Evolutionary conservation across 345 rosid species (phyloP).

Genomic region (Abelmoschus esculentus): DNA sequence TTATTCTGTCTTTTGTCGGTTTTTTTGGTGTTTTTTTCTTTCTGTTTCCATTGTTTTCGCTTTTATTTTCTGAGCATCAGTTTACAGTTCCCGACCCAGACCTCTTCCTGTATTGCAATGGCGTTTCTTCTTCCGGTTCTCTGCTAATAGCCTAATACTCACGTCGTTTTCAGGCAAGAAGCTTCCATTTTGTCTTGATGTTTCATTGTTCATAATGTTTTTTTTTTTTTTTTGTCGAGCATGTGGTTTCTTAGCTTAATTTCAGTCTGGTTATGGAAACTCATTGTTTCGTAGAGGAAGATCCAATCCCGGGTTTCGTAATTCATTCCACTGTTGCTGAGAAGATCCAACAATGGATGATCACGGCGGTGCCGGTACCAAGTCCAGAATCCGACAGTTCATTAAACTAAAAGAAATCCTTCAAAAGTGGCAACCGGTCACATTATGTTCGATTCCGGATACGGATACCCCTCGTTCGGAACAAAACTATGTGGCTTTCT

Average conservation of each 20-base stretch:
- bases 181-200: constrained; percentile 5
- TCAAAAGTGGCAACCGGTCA: constrained; percentile 83
- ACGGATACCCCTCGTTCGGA: constrained; percentile 12
- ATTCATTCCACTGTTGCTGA: constrained; percentile 12
- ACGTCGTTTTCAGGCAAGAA: neutral
- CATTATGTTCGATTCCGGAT: constrained; percentile 37
- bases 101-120: constrained; percentile 11
- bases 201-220: neutral
- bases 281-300: constrained; percentile 22
- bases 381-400: constrained; percentile 73
- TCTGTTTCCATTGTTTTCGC: neutral
- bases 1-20: constrained; percentile 2
- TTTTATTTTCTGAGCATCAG: constrained; percentile 17
- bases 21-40: neutral
- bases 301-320: constrained; percentile 23
- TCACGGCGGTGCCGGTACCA: constrained; percentile 38
- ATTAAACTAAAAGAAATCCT: constrained; percentile 77
- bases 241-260: neutral
- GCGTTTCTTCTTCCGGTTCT: constrained; percentile 19
- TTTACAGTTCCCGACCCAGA: constrained; percentile 12
- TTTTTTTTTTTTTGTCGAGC: neutral
- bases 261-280: neutral
- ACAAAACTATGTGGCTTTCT: constrained; percentile 24
- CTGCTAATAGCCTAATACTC: constrained; percentile 14
- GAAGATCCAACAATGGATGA: constrained; percentile 51